phyloP scores from a whole-genome alignment of 1,284 basidiomycete genomes.

The Inonotus hispidus region DNA sequence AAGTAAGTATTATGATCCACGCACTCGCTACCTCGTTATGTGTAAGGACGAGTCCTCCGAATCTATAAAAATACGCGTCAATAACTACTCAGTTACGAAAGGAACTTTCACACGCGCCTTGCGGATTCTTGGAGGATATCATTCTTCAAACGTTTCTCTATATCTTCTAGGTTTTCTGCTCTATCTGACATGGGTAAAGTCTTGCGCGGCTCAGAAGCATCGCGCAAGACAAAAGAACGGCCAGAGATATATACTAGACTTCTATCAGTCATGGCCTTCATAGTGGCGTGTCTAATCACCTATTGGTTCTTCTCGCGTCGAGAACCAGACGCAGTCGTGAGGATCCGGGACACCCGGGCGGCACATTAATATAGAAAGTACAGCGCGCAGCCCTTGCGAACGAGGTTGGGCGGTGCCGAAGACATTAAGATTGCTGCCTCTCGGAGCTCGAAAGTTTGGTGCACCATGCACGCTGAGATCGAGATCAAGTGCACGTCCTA shows the following conservation, averaged over 20 bases:
- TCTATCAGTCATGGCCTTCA: slow-evolving; percentile 21
- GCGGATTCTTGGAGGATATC: slow-evolving; percentile 91
- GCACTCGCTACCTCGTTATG: slow-evolving; percentile 80
- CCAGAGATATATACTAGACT: slow-evolving; percentile 82
- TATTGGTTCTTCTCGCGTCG: slow-evolving; percentile 79
- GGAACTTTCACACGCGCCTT: slow-evolving; percentile 40
- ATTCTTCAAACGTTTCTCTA: slow-evolving; percentile 85
- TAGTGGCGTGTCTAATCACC: slow-evolving; percentile 38
- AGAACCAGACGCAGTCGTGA: slow-evolving; percentile 79
- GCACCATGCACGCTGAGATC: slow-evolving; percentile 92
- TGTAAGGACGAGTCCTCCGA: slow-evolving; percentile 87
- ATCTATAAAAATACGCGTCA: slow-evolving; percentile 39
- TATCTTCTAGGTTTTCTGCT: slow-evolving; percentile 92
- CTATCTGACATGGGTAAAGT: slow-evolving; percentile 85
- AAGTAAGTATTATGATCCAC: background rate
- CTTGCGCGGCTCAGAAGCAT: slow-evolving; percentile 79
- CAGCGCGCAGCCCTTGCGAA: slow-evolving; percentile 86
- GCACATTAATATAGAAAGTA: slow-evolving; percentile 83
- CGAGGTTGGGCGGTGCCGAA: slow-evolving; percentile 96
- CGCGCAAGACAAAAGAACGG: slow-evolving; percentile 93
- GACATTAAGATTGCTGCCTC: slow-evolving; percentile 75
- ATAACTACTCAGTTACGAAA: slow-evolving; percentile 4
- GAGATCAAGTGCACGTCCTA: slow-evolving; percentile 84
- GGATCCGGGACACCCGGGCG: slow-evolving; percentile 58
- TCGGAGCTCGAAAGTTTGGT: slow-evolving; percentile 88